Evolutionary conservation across 2,329 filamentous ascomycete species (phyloP).

Genomic region (Paracorniculantispora psalliotae): DNA sequence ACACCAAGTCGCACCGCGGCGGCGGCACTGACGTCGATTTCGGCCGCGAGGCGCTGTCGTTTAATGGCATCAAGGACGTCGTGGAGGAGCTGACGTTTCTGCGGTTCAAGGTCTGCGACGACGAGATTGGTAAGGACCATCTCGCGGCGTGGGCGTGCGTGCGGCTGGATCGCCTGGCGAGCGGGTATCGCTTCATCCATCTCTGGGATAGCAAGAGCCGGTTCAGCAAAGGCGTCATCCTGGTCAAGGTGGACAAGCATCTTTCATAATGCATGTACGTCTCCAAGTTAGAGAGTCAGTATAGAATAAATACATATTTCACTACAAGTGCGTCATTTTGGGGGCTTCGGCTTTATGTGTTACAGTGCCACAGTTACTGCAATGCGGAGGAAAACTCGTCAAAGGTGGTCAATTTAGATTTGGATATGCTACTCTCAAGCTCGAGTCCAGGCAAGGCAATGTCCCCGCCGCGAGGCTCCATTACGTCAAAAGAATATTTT

Average conservation of each 20-base stretch:
- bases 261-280: constrained; percentile 21
- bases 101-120: constrained; percentile 81
- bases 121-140: constrained; percentile 73
- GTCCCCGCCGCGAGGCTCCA: neutral
- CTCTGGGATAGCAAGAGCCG: constrained; percentile 65
- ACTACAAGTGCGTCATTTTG: no score
- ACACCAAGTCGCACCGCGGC: constrained; percentile 54
- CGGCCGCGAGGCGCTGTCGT: constrained; percentile 50
- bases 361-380: no score
- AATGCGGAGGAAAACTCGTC: no score
- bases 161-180: constrained; percentile 71
- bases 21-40: constrained; percentile 61
- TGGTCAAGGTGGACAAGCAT: constrained; percentile 69
- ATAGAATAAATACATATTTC: no score
- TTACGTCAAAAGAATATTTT: neutral
- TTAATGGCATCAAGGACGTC: constrained; percentile 50
- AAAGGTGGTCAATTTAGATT: neutral
- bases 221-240: constrained; percentile 60
- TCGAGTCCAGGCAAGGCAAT: neutral
- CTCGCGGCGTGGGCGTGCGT: constrained; percentile 87
- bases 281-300: no score
- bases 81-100: constrained; percentile 69
- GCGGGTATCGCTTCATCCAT: constrained; percentile 73
- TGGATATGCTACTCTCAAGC: neutral
- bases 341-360: no score